Conservation (phyloP, 2,329 filamentous ascomycete genomes). For the Blastomyces silverae region DNA sequence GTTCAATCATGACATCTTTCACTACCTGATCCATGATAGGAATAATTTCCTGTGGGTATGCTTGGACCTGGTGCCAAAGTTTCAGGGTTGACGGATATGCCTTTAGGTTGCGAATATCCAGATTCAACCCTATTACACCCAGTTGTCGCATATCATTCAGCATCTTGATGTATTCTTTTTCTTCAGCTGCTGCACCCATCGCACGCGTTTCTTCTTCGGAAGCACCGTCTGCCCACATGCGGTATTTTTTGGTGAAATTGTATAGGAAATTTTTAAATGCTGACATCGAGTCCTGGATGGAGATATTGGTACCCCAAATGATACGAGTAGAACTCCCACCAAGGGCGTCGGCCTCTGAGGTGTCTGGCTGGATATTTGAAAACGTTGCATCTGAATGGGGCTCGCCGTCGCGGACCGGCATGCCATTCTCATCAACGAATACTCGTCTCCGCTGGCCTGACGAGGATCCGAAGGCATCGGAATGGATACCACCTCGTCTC, state of each 20-base stretch:
- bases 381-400: constrained; percentile 56
- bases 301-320: constrained; percentile 97
- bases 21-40: constrained; percentile 93
- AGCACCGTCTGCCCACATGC: constrained; percentile 82
- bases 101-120: constrained; percentile 84
- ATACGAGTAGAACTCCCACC: constrained; percentile 74
- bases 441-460: constrained; percentile 51
- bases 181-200: constrained; percentile 61
- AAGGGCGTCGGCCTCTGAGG: constrained; percentile 82
- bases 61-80: constrained; percentile 89
- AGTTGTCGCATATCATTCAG: constrained; percentile 87
- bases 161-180: constrained; percentile 75
- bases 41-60: constrained; percentile 92
- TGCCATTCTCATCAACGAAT: constrained; percentile 59
- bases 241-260: constrained; percentile 90
- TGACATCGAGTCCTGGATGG: constrained; percentile 78
- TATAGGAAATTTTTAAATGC: constrained; percentile 86
- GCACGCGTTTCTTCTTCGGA: constrained; percentile 65
- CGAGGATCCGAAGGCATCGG: constrained; percentile 57
- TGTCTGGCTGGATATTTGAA: constrained; percentile 67
- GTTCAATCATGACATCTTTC: constrained; percentile 86
- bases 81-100: constrained; percentile 88
- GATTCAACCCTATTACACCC: constrained; percentile 73
- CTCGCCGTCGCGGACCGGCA: constrained; percentile 48
- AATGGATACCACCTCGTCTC: constrained; percentile 79